A percentile compares a stretch with the other conserved stretches of the same genome.
phyloP scores from a whole-genome alignment of 2,329 filamentous ascomycete species.

The Aspergillus japonicus region DNA sequence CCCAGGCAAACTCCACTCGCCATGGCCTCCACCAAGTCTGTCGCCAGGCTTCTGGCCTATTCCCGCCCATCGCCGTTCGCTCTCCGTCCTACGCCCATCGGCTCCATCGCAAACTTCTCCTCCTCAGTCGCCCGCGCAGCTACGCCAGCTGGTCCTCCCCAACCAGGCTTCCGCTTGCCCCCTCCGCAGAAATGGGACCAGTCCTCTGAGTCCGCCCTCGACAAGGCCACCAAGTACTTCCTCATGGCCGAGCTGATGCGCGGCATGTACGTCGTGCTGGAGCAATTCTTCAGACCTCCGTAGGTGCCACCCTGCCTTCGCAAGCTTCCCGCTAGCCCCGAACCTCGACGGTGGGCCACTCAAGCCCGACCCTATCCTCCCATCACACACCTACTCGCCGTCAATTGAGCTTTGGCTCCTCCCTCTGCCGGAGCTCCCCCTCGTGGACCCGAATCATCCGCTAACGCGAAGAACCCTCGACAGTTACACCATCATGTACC shows the following conservation, averaged over 20 bases:
- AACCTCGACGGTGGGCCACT: background rate
- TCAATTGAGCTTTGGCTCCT: background rate
- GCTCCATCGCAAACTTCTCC: constrained; percentile 60
- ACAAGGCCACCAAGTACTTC: constrained; percentile 90
- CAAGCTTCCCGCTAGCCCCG: background rate
- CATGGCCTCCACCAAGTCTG: constrained; percentile 48
- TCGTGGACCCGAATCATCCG: background rate
- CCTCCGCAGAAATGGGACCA: constrained; percentile 76
- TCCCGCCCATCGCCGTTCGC: constrained; percentile 34
- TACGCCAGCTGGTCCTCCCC: constrained; percentile 73
- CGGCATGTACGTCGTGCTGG: constrained; percentile 95
- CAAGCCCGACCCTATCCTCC: background rate
- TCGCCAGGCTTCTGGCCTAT: constrained; percentile 46
- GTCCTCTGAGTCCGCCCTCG: constrained; percentile 70
- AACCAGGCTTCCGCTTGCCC: constrained; percentile 75
- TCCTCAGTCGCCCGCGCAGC: constrained; percentile 61
- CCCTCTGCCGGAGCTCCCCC: background rate
- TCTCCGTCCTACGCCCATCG: constrained; percentile 34
- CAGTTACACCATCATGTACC: constrained; percentile 97
- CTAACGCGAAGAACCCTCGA: constrained; percentile 9
- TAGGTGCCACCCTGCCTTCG: constrained; percentile 55
- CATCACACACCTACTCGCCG: background rate
- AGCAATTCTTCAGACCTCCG: constrained; percentile 98
- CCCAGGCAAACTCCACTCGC: constrained; percentile 20
- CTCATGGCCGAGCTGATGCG: constrained; percentile 92